phyloP scores from a whole-genome alignment of 148 eudicot genomes.

The Polygonum maritimum region DNA sequence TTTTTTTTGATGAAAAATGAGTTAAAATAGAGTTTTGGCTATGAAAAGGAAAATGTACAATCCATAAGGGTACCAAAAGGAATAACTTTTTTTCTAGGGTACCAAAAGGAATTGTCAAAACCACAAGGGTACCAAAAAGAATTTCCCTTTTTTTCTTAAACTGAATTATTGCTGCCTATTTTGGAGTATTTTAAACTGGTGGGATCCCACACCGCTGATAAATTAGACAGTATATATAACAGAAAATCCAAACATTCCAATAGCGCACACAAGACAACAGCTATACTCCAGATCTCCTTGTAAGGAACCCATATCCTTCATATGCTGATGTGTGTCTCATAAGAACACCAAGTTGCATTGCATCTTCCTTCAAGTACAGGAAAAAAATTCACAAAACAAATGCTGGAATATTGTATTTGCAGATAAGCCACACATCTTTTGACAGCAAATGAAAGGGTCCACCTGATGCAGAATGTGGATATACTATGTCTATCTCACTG shows the following conservation, averaged over 20 bases:
- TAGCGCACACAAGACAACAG: neutral
- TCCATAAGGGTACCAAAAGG: too few relatives aligned
- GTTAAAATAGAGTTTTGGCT: too few relatives aligned
- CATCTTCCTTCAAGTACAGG: neutral
- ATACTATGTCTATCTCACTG: neutral
- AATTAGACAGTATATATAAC: too few relatives aligned
- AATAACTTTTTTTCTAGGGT: too few relatives aligned
- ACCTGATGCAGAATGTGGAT: neutral
- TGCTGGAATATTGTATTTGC: neutral
- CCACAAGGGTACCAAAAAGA: too few relatives aligned
- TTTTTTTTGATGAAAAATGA: too few relatives aligned
- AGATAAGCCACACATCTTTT: slow-evolving; percentile 1
- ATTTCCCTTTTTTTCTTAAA: too few relatives aligned
- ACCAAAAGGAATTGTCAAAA: too few relatives aligned
- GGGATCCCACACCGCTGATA: too few relatives aligned
- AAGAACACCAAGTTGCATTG: neutral
- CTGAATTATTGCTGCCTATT: too few relatives aligned
- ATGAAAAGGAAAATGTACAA: too few relatives aligned
- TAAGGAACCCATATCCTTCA: neutral
- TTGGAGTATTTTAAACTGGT: too few relatives aligned
- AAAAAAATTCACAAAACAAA: neutral
- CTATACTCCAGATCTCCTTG: neutral
- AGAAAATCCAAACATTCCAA: neutral
- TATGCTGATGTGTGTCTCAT: neutral
- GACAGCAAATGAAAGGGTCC: slow-evolving; percentile 3